These are phyloP conservation scores for Kwoniella dejecticola DNA, from an alignment of 768 basidiomycete species.

Conservation along the genomic window DNA sequence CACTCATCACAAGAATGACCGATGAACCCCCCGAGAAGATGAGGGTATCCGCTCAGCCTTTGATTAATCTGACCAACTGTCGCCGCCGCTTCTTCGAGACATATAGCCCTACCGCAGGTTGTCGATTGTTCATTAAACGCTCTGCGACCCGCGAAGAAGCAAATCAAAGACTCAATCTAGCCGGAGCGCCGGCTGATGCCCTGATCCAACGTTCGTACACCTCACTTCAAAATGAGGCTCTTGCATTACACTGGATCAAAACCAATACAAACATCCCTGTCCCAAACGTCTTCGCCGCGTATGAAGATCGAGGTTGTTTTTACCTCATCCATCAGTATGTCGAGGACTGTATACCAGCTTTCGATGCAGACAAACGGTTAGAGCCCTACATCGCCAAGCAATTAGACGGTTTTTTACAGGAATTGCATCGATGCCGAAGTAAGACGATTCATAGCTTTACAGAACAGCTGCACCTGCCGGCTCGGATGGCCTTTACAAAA, in stretches of 20 bases:
- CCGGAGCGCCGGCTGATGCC: not conserved
- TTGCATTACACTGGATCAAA: not conserved
- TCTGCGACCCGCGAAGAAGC: constrained; percentile 7
- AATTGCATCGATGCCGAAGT: constrained; percentile 4
- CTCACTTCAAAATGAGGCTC: not conserved
- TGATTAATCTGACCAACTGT: not conserved
- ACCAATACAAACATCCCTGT: not conserved
- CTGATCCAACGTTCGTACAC: not conserved
- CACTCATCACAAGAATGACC: too few relatives aligned
- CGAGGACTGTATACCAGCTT: not conserved
- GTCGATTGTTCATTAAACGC: constrained; percentile 2
- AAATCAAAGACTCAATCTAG: not conserved
- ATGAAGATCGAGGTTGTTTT: constrained; percentile 1
- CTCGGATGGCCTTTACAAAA: not conserved
- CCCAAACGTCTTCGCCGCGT: not conserved
- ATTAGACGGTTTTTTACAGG: constrained; percentile 4
- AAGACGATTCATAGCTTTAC: not conserved
- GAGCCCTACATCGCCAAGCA: not conserved
- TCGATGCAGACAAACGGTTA: too few relatives aligned
- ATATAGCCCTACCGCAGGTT: not conserved
- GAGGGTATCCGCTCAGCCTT: too few relatives aligned
- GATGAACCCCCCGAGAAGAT: too few relatives aligned
- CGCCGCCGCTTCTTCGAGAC: constrained; percentile 4
- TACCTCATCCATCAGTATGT: not conserved
- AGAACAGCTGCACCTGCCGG: constrained; percentile 10